Base-by-base conservation (phyloP, 768 basidiomycete genomes). In the Filobasidium floriforme region DNA sequence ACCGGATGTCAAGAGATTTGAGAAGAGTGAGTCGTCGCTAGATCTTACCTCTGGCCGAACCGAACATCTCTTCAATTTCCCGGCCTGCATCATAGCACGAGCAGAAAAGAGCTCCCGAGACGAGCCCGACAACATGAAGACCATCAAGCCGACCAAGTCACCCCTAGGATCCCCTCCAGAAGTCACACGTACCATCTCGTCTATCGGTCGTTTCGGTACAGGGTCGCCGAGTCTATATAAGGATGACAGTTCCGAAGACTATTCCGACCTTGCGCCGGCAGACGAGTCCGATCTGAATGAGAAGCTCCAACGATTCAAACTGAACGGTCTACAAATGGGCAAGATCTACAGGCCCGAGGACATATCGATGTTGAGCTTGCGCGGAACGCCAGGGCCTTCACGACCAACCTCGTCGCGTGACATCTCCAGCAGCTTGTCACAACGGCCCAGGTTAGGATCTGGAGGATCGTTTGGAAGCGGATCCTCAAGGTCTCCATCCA, bases 1-100 rank as follows among this genome's bases (percentile, higher is more conserved):
- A 88, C 1, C 92, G 92, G 41, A 91, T 90, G 0, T 85, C 90
- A 62, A 85, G 87, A 9, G 94, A 92, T 77, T 77, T 93, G 37
- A 88, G 88, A 59, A 60, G 81, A 87, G 85, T 83, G 69, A 62
- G 71, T 63, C 7, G 41, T 46, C 26, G 64, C 32, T 37, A 9
- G 9, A 4, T 37, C 37, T 57, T n/a, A 3, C 12, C 18, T 49
- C 46, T 37, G 9, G 32, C 32, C 4, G 32, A 37, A 37, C 3
- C 9, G 32, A 37, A 37, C 9, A 15, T 12, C 52, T 41, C 66
- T 65, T 52, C 49, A 26, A 2, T 49, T 22, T 2, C 5, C 15
- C 46, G 46, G 10, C 43, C 19, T 22, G 19, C 37, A n/a, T 46
- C 82, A 1, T 69, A 77, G 40, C 88, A 86, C 64, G 86, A 86